A percentile compares a stretch with the other conserved stretches of the same genome.
Conservation (phyloP, 73 alveolate species). For the Urostyla sp. region DNA sequence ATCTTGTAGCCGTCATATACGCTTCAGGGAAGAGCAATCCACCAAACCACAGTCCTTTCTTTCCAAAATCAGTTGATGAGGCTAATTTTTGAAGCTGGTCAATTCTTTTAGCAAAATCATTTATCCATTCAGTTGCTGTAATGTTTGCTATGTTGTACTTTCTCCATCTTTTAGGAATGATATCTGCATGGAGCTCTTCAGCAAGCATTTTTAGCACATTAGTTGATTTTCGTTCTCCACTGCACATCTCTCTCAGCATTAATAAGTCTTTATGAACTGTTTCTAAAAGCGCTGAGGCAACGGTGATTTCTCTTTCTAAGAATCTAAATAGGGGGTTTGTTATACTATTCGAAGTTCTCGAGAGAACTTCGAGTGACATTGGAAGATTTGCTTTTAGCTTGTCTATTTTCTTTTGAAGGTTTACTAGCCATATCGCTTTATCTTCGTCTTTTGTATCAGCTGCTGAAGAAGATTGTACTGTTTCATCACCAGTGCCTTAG, state of each 20-base stretch:
- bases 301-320: conserved; percentile 96
- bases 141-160: conserved; percentile 83
- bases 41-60: conserved; percentile 97
- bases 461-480: conserved; percentile 77
- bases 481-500: conserved; percentile 95
- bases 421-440: conserved; percentile 85
- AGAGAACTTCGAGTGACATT: conserved; percentile 65
- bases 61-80: conserved; percentile 69
- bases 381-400: conserved; percentile 81
- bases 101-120: conserved; percentile 92
- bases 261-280: conserved; percentile 80
- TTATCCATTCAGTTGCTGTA: conserved; percentile 96
- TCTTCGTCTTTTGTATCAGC: conserved; percentile 52
- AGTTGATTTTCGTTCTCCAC: conserved; percentile 90
- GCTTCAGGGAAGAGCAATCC: conserved; percentile 99
- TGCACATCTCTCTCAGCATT: conserved; percentile 84
- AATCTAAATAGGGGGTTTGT: conserved; percentile 96
- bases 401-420: conserved; percentile 75
- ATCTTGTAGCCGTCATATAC: conserved; percentile 98
- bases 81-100: conserved; percentile 82
- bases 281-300: conserved; percentile 83
- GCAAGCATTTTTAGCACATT: conserved; percentile 89
- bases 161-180: conserved; percentile 94
- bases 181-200: conserved; percentile 85
- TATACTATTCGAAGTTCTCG: conserved; percentile 81